Percentiles rank a stretch among this genome's conserved stretches.
phyloP scores from a whole-genome alignment of 768 basidiomycete genomes.

The Serendipita indica region DNA sequence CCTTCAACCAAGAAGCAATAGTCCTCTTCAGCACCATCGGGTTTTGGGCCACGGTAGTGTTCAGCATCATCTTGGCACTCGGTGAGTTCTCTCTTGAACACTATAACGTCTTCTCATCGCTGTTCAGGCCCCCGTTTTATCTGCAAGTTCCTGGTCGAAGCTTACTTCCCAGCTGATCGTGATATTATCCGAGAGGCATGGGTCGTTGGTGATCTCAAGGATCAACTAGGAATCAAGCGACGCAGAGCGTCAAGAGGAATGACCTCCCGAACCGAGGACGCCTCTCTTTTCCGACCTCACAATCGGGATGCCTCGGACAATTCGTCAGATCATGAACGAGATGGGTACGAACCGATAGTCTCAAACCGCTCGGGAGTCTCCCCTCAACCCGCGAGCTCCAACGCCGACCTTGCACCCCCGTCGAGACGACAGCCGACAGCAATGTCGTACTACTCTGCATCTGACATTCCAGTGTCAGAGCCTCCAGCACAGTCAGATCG shows the following conservation, averaged over 20 bases:
- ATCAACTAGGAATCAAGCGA: conserved; percentile 56
- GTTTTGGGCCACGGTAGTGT: conserved; percentile 70
- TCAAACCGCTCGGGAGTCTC: background rate
- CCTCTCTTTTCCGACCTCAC: background rate
- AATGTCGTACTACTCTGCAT: conserved; percentile 6
- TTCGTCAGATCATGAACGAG: conserved; percentile 1
- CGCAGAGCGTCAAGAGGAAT: background rate
- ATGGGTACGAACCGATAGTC: background rate
- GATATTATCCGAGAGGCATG: conserved; percentile 89
- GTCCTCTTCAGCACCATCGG: conserved; percentile 63
- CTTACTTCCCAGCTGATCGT: conserved; percentile 70
- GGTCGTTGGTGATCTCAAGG: conserved; percentile 72
- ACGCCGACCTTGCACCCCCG: too few relatives aligned
- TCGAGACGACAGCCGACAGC: conserved; percentile 5
- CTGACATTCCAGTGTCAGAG: background rate
- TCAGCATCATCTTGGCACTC: conserved; percentile 56
- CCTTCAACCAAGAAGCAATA: conserved; percentile 58
- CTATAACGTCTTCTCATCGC: background rate
- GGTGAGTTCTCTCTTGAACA: conserved; percentile 30
- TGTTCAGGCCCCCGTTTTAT: conserved; percentile 66
- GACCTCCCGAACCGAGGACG: background rate
- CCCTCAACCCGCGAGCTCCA: too few relatives aligned
- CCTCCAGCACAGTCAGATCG: background rate
- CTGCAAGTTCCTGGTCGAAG: conserved; percentile 50
- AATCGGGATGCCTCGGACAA: background rate